A percentile compares a stretch with the other conserved stretches of the same genome.
Evolutionary conservation across 2,329 filamentous ascomycete genomes (phyloP).

Genomic region (Hirsutella thompsonii): DNA sequence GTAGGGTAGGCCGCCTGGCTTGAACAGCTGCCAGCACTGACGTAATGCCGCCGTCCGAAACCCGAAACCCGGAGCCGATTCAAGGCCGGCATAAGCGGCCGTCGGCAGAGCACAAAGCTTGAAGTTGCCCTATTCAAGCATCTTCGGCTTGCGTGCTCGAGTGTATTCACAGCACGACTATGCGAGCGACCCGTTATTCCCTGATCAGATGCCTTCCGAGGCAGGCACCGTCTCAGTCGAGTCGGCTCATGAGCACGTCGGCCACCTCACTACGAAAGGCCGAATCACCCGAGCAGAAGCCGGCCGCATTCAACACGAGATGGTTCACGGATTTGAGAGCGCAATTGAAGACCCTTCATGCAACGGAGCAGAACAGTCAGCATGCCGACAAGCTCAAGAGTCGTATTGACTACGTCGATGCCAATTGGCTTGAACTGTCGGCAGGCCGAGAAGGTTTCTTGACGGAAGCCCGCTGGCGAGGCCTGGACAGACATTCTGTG

Average conservation of each 20-base stretch:
- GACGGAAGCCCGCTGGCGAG: slow-evolving; percentile 41
- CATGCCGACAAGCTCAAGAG: slow-evolving; percentile 4
- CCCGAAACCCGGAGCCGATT: no score
- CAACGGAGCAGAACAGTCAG: background rate
- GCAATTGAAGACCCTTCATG: slow-evolving; percentile 8
- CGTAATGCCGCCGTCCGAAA: no score
- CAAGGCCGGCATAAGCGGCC: no score
- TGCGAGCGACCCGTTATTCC: background rate
- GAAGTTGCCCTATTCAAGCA: no score
- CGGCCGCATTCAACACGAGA: slow-evolving; percentile 9
- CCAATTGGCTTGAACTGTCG: slow-evolving; percentile 56
- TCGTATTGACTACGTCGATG: slow-evolving; percentile 10
- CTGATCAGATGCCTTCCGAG: background rate
- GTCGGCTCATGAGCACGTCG: background rate
- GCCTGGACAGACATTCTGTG: slow-evolving; percentile 53
- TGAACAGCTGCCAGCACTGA: background rate
- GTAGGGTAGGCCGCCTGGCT: background rate
- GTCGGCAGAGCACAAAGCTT: no score
- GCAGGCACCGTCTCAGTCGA: background rate
- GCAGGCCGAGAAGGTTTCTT: slow-evolving; percentile 68
- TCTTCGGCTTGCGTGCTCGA: no score
- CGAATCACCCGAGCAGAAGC: background rate
- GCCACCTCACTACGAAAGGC: background rate
- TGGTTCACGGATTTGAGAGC: slow-evolving; percentile 15
- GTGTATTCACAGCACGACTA: background rate